Evolutionary conservation across 2,329 filamentous ascomycete species (phyloP).

Genomic region (Alternaria metachromatica): DNA sequence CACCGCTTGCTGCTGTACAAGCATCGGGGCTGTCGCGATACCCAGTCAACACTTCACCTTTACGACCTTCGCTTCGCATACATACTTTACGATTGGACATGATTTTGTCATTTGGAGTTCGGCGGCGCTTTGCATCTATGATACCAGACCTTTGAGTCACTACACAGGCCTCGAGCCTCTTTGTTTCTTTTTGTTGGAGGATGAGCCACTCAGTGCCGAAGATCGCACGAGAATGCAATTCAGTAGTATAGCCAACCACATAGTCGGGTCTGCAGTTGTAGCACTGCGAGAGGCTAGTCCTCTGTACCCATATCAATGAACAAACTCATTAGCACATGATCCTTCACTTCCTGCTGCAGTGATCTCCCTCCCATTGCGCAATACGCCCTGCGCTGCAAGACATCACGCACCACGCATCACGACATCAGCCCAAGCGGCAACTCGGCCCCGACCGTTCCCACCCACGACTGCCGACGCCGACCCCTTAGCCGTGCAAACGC

Average conservation of each 20-base stretch:
- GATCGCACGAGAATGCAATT: background rate
- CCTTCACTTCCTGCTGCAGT: background rate
- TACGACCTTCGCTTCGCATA: slow-evolving; percentile 23
- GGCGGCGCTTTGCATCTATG: slow-evolving; percentile 36
- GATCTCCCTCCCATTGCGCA: slow-evolving; percentile 6
- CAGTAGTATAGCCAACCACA: slow-evolving; percentile 10
- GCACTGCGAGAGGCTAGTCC: slow-evolving; percentile 10
- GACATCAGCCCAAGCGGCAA: background rate
- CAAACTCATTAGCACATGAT: slow-evolving; percentile 2
- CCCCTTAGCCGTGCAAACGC: background rate
- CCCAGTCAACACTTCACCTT: slow-evolving; percentile 25
- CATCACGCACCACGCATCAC: background rate
- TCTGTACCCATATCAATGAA: slow-evolving; percentile 12
- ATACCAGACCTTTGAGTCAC: slow-evolving; percentile 49
- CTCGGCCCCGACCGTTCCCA: background rate
- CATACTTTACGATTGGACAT: slow-evolving; percentile 41
- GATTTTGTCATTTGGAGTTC: slow-evolving; percentile 38
- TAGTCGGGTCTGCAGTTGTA: slow-evolving; percentile 3
- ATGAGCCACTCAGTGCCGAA: slow-evolving; percentile 1
- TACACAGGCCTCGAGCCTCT: slow-evolving; percentile 35
- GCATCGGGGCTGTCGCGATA: background rate
- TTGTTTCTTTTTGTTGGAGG: slow-evolving; percentile 20
- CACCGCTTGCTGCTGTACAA: slow-evolving; percentile 18
- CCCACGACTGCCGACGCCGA: background rate
- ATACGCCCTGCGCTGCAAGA: background rate